Percentiles rank a stretch among this genome's conserved stretches.
phyloP scores from a whole-genome alignment of 1,139 yeast genomes.

The Pichia sp. region DNA sequence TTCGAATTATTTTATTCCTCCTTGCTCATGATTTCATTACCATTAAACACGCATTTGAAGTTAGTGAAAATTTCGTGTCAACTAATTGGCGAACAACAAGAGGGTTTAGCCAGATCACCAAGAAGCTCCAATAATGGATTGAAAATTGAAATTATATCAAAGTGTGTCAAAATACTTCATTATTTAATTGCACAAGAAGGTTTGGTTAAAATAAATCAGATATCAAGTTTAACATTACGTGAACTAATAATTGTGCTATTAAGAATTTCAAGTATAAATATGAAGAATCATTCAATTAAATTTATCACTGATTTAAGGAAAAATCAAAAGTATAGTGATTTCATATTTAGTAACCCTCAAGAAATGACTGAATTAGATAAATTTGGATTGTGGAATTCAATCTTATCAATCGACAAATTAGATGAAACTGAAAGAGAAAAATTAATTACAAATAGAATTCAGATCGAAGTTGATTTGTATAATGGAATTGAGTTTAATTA shows the following conservation, averaged over 20 bases:
- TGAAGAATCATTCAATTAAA: slow-evolving; percentile 23
- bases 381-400: slow-evolving; percentile 13
- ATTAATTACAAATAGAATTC: slow-evolving; percentile 29
- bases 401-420: slow-evolving; percentile 3
- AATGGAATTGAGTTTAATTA: slow-evolving; percentile 61
- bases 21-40: slow-evolving; percentile 8
- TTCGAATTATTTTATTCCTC: slow-evolving; percentile 22
- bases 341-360: slow-evolving; percentile 20
- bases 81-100: slow-evolving; percentile 46
- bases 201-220: slow-evolving; percentile 21
- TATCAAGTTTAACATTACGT: slow-evolving; percentile 21
- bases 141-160: slow-evolving; percentile 38
- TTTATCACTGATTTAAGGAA: slow-evolving; percentile 20
- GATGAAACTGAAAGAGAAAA: slow-evolving; percentile 1
- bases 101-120: slow-evolving; percentile 40
- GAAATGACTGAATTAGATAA: slow-evolving; percentile 20
- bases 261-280: slow-evolving; percentile 26
- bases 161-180: slow-evolving; percentile 25
- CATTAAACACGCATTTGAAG: slow-evolving; percentile 3
- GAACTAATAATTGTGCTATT: slow-evolving; percentile 26
- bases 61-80: slow-evolving; percentile 6
- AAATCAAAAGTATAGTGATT: slow-evolving; percentile 12
- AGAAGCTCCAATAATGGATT: slow-evolving; percentile 37
- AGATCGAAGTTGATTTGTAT: slow-evolving; percentile 27
- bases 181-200: slow-evolving; percentile 22